Percentiles rank a stretch among this genome's conserved stretches.
These are phyloP conservation scores for Hyparrhenia diplandra DNA, from an alignment of 176 grass and related monocot genomes.

Conservation along the genomic window DNA sequence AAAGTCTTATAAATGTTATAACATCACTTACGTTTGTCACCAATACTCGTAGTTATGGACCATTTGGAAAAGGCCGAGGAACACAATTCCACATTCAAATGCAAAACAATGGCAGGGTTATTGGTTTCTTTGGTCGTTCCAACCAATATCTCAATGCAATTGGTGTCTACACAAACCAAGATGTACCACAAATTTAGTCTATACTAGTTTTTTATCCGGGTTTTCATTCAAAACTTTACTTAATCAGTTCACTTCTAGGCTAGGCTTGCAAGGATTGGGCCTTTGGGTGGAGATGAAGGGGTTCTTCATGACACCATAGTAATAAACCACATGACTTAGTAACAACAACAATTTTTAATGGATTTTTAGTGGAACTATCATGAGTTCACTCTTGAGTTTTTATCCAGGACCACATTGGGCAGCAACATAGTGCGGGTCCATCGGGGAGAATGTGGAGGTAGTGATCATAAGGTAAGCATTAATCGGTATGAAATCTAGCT, in stretches of 20 bases:
- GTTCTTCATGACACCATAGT: neutral
- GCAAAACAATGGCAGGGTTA: neutral
- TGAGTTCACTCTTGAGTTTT: neutral
- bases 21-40: neutral
- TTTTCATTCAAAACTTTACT: neutral
- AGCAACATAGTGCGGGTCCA: neutral
- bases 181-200: neutral
- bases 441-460: neutral
- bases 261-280: neutral
- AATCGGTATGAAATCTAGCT: too few relatives aligned
- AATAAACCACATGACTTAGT: neutral
- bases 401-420: neutral
- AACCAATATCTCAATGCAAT: neutral
- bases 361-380: neutral
- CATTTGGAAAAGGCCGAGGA: neutral
- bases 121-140: neutral
- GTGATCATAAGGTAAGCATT: neutral
- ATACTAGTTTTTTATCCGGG: neutral
- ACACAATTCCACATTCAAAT: neutral
- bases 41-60: neutral
- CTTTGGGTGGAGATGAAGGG: neutral
- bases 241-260: neutral
- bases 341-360: neutral
- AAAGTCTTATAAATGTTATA: neutral
- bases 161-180: neutral